Percentiles rank a stretch among this genome's conserved stretches.
phyloP scores from a whole-genome alignment of 148 eudicot species.

The Vaccinium corymbosum region DNA sequence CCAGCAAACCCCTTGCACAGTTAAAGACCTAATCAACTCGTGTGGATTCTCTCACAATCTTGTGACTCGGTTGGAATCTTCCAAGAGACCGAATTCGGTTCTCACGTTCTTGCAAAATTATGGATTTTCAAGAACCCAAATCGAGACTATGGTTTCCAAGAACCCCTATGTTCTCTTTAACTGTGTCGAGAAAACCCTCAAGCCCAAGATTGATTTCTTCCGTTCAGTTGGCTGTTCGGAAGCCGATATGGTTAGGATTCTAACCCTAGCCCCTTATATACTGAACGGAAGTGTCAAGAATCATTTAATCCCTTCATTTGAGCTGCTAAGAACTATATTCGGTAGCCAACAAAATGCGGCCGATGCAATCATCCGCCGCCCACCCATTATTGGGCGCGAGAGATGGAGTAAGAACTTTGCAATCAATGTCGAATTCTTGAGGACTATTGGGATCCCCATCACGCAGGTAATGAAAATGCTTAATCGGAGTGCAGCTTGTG shows the following conservation, averaged over 20 bases:
- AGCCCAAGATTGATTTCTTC: background rate
- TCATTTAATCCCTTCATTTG: too few relatives aligned
- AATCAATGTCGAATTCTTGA: too few relatives aligned
- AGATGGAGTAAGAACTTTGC: too few relatives aligned
- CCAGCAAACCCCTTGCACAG: background rate
- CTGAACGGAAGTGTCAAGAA: background rate
- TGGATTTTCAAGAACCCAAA: slow-evolving; percentile 1
- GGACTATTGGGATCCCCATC: too few relatives aligned
- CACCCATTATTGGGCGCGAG: too few relatives aligned
- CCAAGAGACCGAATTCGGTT: background rate
- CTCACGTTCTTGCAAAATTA: background rate
- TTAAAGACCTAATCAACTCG: background rate
- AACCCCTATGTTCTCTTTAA: background rate
- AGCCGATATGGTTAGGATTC: background rate
- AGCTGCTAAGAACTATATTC: too few relatives aligned
- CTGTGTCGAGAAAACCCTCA: background rate
- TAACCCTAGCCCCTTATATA: background rate
- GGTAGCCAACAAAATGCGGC: too few relatives aligned
- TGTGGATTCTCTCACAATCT: background rate
- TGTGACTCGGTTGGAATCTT: background rate
- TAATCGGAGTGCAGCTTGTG: too few relatives aligned
- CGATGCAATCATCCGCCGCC: too few relatives aligned
- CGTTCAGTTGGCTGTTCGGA: background rate
- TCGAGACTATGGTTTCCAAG: background rate
- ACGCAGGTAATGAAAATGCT: too few relatives aligned